Evolutionary conservation across 306 rosid genomes (phyloP).

Genomic region (Notholithocarpus densiflorus): DNA sequence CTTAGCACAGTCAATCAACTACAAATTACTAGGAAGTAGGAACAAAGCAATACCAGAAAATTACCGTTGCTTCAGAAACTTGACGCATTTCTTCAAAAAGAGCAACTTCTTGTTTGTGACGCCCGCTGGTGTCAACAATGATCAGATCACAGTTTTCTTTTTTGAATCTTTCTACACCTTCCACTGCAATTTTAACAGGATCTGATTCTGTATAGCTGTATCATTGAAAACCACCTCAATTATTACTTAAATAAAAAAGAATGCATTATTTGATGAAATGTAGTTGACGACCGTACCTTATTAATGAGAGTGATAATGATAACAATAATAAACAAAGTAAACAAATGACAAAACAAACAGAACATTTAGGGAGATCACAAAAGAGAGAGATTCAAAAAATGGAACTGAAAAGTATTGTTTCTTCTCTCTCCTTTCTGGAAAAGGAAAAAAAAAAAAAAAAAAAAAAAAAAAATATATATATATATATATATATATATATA

Average conservation of each 20-base stretch:
- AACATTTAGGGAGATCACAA: too few relatives aligned
- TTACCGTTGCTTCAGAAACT: conserved; percentile 91
- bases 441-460: too few relatives aligned
- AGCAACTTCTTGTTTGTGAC: conserved; percentile 85
- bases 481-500: too few relatives aligned
- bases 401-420: too few relatives aligned
- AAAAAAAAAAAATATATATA: too few relatives aligned
- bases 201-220: conserved; percentile 77
- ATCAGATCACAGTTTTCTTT: conserved; percentile 82
- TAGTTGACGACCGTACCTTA: neutral
- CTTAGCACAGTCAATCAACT: conserved; percentile 6
- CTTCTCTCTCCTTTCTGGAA: too few relatives aligned
- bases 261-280: neutral
- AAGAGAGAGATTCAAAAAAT: too few relatives aligned
- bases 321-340: neutral
- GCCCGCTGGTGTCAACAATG: conserved; percentile 86
- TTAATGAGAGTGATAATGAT: conserved; percentile 5
- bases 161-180: conserved; percentile 79
- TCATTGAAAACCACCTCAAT: conserved; percentile 7
- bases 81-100: conserved; percentile 95
- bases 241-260: conserved; percentile 15
- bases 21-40: neutral
- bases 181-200: conserved; percentile 76
- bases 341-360: neutral
- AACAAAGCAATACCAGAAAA: conserved; percentile 20